Evolutionary conservation across 116 monocot species (phyloP), one percentile per base, ranked within the genome.

Genomic region (Iris pallida): DNA sequence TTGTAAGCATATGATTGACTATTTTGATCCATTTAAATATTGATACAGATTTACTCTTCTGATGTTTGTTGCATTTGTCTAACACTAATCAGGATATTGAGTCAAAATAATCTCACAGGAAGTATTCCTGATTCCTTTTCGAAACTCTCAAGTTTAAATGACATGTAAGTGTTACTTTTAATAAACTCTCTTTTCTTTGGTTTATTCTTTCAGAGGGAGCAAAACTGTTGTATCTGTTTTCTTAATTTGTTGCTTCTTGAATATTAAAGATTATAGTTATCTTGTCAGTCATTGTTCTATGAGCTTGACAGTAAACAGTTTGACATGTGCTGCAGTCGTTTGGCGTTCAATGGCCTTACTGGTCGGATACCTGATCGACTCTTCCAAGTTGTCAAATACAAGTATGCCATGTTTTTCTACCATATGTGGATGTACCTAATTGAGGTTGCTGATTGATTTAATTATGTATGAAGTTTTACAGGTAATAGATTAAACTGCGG

Each of bases 401-500:
- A 97, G 97, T 97, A 92, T 58, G 85, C 8, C 52, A 15, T 75
- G 0, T 49, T 49, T 65, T 57, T 48, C 8, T 12, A 48, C 13
- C 6, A 62, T 41, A 15, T 71, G 8, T 57, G 12, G 42, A 63
- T 49, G 13, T 30, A 42, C 11, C 19, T 56, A 19, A 14, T 10
- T 13, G 55, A 63, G 47, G 41, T 9, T 15, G 7, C 49, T 79
- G 46, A 77, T 64, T 57, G n/a, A 5, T 10, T 61, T 59, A 20
- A 47, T 68, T 71, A 60, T 61, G 14, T 7, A 18, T 72, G 65
- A 81, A 97, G 97, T 68, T 97, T 97, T 83, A 78, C 97, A 45
- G 92, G 97, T 61, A 97, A 87, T 58, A 83, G 68, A 69, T 64
- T 97, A 52, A 92, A 78, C 68, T 97, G 97, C 68, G 97, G 88